Evolutionary conservation across 805 yeast species (phyloP).

Genomic region (Yueomyces sinensis): DNA sequence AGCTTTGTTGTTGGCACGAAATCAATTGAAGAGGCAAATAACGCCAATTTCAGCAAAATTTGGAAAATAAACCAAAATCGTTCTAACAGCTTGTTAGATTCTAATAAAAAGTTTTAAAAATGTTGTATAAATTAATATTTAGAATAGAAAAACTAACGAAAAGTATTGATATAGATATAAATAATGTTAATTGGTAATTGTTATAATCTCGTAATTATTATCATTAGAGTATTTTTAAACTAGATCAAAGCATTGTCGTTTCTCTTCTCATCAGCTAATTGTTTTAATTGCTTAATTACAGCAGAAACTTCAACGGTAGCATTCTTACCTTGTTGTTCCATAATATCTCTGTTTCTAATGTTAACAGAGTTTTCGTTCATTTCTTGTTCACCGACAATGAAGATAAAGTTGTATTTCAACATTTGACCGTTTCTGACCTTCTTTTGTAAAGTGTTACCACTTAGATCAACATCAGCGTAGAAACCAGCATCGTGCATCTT

Average conservation of each 20-base stretch:
- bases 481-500: constrained; percentile 59
- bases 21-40: no score
- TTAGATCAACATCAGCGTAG: constrained; percentile 83
- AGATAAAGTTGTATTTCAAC: constrained; percentile 87
- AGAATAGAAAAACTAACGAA: no score
- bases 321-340: constrained; percentile 84
- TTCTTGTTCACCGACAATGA: constrained; percentile 96
- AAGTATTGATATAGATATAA: no score
- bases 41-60: no score
- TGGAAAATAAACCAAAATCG: no score
- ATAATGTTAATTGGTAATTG: no score
- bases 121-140: no score
- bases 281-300: constrained; percentile 56
- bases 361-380: constrained; percentile 68
- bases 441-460: constrained; percentile 96
- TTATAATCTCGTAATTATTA: no score
- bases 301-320: constrained; percentile 63
- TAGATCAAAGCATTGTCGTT: constrained; percentile 40
- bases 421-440: constrained; percentile 95
- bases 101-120: no score
- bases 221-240: no score
- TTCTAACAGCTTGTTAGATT: no score
- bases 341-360: constrained; percentile 92
- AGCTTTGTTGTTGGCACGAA: no score
- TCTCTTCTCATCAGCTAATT: constrained; percentile 64